phyloP scores from a whole-genome alignment of 2,329 filamentous ascomycete genomes.

The Macrophomina phaseolina region DNA sequence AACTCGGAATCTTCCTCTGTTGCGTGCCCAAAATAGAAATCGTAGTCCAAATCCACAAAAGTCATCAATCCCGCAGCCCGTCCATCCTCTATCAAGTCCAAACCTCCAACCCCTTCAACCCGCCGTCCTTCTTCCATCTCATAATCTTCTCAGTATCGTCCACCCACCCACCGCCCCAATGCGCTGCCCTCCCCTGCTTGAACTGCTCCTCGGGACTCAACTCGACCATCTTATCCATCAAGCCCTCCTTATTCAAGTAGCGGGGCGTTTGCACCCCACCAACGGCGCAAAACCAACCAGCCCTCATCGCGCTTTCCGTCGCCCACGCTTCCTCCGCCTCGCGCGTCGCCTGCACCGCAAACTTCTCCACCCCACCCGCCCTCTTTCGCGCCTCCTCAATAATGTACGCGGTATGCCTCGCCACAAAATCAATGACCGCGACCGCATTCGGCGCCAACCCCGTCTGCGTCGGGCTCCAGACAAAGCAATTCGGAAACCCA shows the following conservation, averaged over 20 bases:
- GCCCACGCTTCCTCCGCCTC: background rate
- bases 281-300: background rate
- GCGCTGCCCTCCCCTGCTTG: background rate
- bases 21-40: too few species aligned
- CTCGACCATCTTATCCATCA: background rate
- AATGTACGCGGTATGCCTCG: background rate
- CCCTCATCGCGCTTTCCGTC: background rate
- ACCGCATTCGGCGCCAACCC: background rate
- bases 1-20: too few species aligned
- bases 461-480: constrained; percentile 33
- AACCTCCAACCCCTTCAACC: background rate
- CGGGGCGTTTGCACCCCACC: background rate
- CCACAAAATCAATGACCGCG: background rate
- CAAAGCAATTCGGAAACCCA: constrained; percentile 64
- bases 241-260: background rate
- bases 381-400: background rate
- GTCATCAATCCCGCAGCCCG: too few species aligned
- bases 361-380: background rate
- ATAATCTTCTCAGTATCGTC: background rate
- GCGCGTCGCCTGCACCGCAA: background rate
- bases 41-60: too few species aligned
- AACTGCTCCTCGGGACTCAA: background rate
- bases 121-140: background rate
- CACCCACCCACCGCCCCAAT: background rate
- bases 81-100: background rate